phyloP scores from a whole-genome alignment of 257 asterid species.

The Echites panduratus region DNA sequence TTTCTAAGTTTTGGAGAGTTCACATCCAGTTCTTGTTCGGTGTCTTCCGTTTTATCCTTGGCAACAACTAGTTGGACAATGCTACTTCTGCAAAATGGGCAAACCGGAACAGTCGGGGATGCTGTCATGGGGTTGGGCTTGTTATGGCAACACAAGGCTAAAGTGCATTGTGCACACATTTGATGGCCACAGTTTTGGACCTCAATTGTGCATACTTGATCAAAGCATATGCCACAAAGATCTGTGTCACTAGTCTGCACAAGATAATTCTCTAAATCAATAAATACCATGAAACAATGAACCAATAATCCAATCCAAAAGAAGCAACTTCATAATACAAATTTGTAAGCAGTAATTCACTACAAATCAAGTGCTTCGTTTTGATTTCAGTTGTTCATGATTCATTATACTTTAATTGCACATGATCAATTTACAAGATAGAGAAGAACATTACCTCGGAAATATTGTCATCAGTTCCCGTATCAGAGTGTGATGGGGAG shows the following conservation, averaged over 20 bases:
- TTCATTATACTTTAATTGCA: not conserved
- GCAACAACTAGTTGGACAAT: conserved; percentile 61
- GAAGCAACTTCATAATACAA: not conserved
- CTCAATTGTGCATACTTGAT: conserved; percentile 82
- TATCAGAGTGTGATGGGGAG: conserved; percentile 59
- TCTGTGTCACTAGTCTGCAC: conserved; percentile 71
- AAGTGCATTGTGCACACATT: conserved; percentile 95
- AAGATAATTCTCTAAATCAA: conserved; percentile 8
- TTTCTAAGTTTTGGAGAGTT: conserved; percentile 52
- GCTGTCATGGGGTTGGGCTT: conserved; percentile 72
- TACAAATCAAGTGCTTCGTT: no score
- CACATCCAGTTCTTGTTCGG: conserved; percentile 30
- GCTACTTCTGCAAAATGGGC: conserved; percentile 94
- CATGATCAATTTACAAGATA: not conserved
- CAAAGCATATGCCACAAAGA: conserved; percentile 89
- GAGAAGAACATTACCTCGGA: conserved; percentile 53
- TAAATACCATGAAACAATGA: not conserved
- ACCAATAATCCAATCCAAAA: not conserved
- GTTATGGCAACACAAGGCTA: conserved; percentile 85
- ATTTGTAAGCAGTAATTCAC: not conserved
- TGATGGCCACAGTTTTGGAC: conserved; percentile 87
- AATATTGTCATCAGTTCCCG: conserved; percentile 47
- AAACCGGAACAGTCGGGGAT: conserved; percentile 48
- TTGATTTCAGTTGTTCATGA: not conserved
- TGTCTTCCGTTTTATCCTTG: conserved; percentile 37